Percentiles rank a stretch among this genome's conserved stretches.
Evolutionary conservation across 2,329 filamentous ascomycete species (phyloP).

Genomic region (Tricladium varicosporioides): DNA sequence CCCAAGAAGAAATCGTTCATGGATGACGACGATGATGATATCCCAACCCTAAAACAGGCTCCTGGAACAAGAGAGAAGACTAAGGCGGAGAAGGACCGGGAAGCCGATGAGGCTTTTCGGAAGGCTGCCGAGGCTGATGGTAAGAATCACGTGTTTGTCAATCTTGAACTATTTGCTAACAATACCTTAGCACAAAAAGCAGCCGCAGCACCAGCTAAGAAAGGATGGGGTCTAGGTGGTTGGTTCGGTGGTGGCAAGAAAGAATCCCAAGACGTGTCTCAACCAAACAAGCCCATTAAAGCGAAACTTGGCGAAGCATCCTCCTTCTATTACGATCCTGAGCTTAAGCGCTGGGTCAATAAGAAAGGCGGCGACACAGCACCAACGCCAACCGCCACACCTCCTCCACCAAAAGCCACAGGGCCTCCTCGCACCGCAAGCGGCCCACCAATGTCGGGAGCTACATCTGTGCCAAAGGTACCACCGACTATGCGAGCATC

Average conservation of each 20-base stretch:
- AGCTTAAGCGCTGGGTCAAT: conserved; percentile 98
- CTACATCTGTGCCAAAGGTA: conserved; percentile 6
- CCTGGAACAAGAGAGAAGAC: conserved; percentile 51
- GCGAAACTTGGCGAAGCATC: conserved; percentile 94
- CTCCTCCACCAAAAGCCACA: conserved; percentile 69
- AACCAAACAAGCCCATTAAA: conserved; percentile 69
- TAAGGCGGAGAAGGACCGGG: conserved; percentile 68
- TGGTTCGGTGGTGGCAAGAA: conserved; percentile 77
- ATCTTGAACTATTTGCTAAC: conserved; percentile 23
- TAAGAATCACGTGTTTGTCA: conserved; percentile 38
- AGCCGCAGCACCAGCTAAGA: conserved; percentile 51
- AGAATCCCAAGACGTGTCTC: conserved; percentile 42
- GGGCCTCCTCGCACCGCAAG: conserved; percentile 40
- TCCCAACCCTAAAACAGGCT: conserved; percentile 44
- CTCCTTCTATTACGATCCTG: conserved; percentile 89
- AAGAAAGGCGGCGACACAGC: conserved; percentile 73
- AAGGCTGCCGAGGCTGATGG: conserved; percentile 77
- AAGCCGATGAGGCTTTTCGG: conserved; percentile 82
- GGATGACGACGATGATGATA: conserved; percentile 76
- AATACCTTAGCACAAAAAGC: conserved; percentile 58
- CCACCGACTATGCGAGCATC: neutral
- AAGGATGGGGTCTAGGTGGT: conserved; percentile 77
- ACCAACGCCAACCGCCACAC: conserved; percentile 61
- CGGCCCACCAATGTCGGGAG: conserved; percentile 11
- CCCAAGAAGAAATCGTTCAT: conserved; percentile 76